These are phyloP conservation scores for Epichloe elymi DNA, from an alignment of 2,329 filamentous ascomycete genomes.

Conservation along the genomic window DNA sequence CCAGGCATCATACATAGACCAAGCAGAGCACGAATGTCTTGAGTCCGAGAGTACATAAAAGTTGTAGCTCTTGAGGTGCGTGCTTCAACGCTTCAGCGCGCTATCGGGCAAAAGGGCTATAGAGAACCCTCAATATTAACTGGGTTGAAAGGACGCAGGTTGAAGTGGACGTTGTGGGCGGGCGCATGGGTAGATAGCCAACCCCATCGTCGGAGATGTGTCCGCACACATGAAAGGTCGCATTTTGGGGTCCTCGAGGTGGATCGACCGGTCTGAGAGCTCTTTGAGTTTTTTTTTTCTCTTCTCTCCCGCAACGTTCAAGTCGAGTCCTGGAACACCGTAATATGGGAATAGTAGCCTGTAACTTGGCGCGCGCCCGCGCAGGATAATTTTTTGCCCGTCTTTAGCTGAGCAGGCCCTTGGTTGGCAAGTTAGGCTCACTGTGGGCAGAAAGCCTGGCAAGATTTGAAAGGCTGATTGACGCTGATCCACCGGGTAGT, in stretches of 20 bases:
- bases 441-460: not conserved
- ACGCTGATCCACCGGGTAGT: not conserved
- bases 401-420: not conserved
- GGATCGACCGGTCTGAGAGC: conserved; percentile 4
- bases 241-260: not conserved
- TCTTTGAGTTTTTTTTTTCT: not conserved
- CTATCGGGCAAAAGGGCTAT: conserved; percentile 1
- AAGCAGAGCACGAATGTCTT: not conserved
- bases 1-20: conserved; percentile 6
- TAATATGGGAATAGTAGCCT: not conserved
- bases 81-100: not conserved
- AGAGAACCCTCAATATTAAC: not conserved
- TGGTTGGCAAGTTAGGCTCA: not conserved
- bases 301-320: not conserved
- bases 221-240: conserved; percentile 5
- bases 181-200: conserved; percentile 1
- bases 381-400: not conserved
- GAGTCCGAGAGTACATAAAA: not conserved
- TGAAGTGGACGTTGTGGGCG: conserved; percentile 1
- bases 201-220: conserved; percentile 4
- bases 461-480: not conserved
- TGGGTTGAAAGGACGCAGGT: not conserved
- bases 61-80: not conserved
- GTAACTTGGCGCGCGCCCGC: not conserved
- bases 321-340: not conserved